Evolutionary conservation across 1,284 basidiomycete genomes (phyloP).

Genomic region (Cutaneotrichosporon sp.): DNA sequence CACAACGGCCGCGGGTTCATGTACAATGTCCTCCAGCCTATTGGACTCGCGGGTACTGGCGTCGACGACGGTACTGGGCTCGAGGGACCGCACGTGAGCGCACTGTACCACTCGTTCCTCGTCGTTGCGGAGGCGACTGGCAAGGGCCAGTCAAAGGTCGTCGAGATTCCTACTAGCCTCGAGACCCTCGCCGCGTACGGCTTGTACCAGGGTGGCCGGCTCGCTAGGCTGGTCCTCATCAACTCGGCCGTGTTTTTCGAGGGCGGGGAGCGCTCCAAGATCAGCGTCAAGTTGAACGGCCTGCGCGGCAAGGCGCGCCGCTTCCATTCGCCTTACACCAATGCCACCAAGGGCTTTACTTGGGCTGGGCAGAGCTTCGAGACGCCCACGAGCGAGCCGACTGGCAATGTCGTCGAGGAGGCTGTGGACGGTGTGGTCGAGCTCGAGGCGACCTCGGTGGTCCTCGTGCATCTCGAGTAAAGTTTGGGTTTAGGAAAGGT

Average conservation of each 20-base stretch:
- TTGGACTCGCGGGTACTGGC: conserved; percentile 50
- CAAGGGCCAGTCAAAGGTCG: conserved; percentile 53
- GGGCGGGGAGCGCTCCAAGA: conserved; percentile 5
- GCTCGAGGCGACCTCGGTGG: conserved; percentile 6
- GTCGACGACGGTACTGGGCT: conserved; percentile 56
- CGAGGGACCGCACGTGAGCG: conserved; percentile 57
- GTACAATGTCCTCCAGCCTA: conserved; percentile 49
- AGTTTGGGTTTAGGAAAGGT: neutral
- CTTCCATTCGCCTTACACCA: conserved; percentile 10
- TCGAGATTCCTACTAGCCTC: conserved; percentile 60
- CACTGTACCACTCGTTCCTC: conserved; percentile 64
- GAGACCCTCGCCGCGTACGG: conserved; percentile 64
- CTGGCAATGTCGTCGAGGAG: neutral
- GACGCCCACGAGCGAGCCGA: neutral
- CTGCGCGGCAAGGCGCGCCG: conserved; percentile 7
- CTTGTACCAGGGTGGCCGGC: conserved; percentile 57
- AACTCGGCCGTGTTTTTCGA: conserved; percentile 47
- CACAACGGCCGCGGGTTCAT: conserved; percentile 56
- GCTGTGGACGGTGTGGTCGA: neutral
- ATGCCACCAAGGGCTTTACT: conserved; percentile 10
- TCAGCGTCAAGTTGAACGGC: neutral
- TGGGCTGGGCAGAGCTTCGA: conserved; percentile 15
- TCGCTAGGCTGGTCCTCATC: conserved; percentile 61
- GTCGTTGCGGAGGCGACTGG: conserved; percentile 57
- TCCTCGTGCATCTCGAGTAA: neutral